These are phyloP conservation scores for Penicillium sp. DNA, from an alignment of 2,329 filamentous ascomycete genomes.

Conservation along the genomic window DNA sequence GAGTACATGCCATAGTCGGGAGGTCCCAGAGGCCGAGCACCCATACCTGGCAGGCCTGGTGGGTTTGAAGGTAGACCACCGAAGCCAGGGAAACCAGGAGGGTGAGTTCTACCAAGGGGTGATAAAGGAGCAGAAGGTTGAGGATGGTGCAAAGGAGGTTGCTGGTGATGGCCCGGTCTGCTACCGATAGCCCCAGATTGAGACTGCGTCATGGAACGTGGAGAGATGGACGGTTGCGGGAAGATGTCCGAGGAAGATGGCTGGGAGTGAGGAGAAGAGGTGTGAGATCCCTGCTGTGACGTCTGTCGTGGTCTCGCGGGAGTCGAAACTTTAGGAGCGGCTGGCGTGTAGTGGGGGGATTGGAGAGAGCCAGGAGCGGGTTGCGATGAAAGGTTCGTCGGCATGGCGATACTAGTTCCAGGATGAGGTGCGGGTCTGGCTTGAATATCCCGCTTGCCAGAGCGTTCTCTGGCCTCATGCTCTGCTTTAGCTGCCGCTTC, in stretches of 20 bases:
- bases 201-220: conserved; percentile 61
- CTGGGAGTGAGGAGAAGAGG: conserved; percentile 62
- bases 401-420: conserved; percentile 53
- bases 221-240: conserved; percentile 60
- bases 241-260: conserved; percentile 56
- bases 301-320: conserved; percentile 73
- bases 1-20: conserved; percentile 58
- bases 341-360: conserved; percentile 80
- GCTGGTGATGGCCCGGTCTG: conserved; percentile 58
- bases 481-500: conserved; percentile 52
- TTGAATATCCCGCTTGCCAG: conserved; percentile 35
- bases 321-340: conserved; percentile 77
- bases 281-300: conserved; percentile 75
- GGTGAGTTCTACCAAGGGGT: conserved; percentile 62
- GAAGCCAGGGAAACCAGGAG: conserved; percentile 51
- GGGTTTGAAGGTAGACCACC: conserved; percentile 56
- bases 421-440: conserved; percentile 61
- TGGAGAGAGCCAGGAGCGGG: conserved; percentile 54
- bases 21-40: conserved; percentile 47
- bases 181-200: conserved; percentile 64
- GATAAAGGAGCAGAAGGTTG: conserved; percentile 65
- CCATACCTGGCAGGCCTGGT: conserved; percentile 55
- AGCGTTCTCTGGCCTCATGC: conserved; percentile 45
- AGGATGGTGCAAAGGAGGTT: conserved; percentile 55
- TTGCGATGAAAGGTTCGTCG: conserved; percentile 56